phyloP scores from a whole-genome alignment of 805 yeast genomes.

The Sungouiella blattae region DNA sequence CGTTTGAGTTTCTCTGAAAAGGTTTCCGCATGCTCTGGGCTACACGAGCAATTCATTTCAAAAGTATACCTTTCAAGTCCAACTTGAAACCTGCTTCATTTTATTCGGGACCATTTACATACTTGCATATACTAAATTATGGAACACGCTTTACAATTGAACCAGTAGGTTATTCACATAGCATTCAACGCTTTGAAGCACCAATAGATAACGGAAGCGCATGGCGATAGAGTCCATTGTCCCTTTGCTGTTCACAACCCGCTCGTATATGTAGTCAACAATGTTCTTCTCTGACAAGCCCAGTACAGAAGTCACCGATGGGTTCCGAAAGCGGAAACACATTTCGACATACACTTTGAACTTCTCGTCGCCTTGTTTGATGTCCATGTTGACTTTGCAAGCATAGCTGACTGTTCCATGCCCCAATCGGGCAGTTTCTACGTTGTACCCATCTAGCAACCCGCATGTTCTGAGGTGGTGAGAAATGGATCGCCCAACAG shows the following conservation, averaged over 20 bases:
- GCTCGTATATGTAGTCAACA: conserved; percentile 1
- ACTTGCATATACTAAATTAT: too few species aligned
- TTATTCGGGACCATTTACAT: too few species aligned
- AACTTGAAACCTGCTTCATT: too few species aligned
- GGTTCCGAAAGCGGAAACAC: conserved; percentile 7
- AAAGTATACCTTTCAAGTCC: too few species aligned
- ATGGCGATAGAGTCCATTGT: too few species aligned
- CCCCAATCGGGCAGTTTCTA: not conserved
- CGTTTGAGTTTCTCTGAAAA: too few species aligned
- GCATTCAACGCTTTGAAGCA: conserved; percentile 7
- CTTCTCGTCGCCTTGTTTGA: conserved; percentile 4
- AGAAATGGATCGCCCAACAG: conserved; percentile 12
- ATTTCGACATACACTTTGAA: conserved; percentile 7
- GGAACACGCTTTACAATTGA: too few species aligned
- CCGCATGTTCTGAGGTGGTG: conserved; percentile 13
- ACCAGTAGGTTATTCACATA: conserved; percentile 11
- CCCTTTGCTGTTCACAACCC: too few species aligned
- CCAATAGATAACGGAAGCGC: conserved; percentile 10
- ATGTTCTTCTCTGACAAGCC: conserved; percentile 10
- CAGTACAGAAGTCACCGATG: not conserved
- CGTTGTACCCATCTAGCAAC: conserved; percentile 12
- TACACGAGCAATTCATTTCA: too few species aligned
- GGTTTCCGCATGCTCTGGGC: too few species aligned
- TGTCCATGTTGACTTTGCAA: conserved; percentile 9
- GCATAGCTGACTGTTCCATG: conserved; percentile 2